phyloP scores from a whole-genome alignment of 805 yeast species.

The Isabelozyma gotoi region DNA sequence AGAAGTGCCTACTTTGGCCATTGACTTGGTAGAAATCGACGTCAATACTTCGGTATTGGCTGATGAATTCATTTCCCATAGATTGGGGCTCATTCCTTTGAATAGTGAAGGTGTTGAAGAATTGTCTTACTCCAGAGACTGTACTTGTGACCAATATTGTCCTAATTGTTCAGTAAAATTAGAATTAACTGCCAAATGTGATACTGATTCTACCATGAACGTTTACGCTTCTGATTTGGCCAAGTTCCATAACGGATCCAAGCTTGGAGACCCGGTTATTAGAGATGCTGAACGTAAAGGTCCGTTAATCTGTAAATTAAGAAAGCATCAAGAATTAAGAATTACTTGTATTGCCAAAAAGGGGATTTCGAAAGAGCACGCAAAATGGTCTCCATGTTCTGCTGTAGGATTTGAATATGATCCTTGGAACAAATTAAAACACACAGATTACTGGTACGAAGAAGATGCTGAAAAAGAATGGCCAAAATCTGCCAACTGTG shows the following conservation, averaged over 20 bases:
- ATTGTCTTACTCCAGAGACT: conserved; percentile 86
- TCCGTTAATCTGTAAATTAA: conserved; percentile 84
- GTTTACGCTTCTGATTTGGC: conserved; percentile 80
- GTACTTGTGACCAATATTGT: conserved; percentile 98
- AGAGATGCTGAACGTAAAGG: conserved; percentile 78
- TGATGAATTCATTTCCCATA: conserved; percentile 93
- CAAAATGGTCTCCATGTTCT: conserved; percentile 97
- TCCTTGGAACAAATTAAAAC: conserved; percentile 97
- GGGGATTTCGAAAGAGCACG: conserved; percentile 96
- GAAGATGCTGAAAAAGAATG: conserved; percentile 85
- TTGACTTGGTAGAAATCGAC: conserved; percentile 93
- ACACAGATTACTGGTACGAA: conserved; percentile 96
- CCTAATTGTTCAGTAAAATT: conserved; percentile 90
- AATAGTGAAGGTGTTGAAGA: conserved; percentile 81
- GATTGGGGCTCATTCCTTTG: conserved; percentile 90
- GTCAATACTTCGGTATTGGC: conserved; percentile 92
- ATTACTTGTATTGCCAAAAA: conserved; percentile 94
- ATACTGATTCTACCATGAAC: conserved; percentile 81
- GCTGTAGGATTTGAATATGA: conserved; percentile 97
- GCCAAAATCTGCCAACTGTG: conserved; percentile 87
- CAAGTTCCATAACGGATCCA: conserved; percentile 44
- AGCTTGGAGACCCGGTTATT: conserved; percentile 82
- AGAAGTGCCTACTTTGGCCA: conserved; percentile 95
- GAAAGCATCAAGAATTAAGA: conserved; percentile 88
- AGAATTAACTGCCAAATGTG: conserved; percentile 84